Evolutionary conservation across 331 rosid species (phyloP), one percentile per base, ranked within the genome.

Genomic region (Stylosanthes scabra): DNA sequence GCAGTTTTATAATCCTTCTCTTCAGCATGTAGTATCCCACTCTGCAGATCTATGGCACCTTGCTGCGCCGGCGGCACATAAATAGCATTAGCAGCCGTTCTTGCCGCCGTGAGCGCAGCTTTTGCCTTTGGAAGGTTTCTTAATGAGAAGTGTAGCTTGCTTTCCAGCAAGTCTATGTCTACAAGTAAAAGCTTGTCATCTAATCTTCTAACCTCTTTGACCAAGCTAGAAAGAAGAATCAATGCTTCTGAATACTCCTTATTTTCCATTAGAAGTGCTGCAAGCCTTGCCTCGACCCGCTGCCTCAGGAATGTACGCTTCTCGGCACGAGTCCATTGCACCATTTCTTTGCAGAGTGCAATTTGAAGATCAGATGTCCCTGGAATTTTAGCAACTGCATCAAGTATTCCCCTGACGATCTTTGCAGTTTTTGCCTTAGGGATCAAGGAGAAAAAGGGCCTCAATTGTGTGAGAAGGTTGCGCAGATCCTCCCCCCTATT

Each of bases 31-130:
- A 94, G 97, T 70, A 94, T 94, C 54, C 97, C 99, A 71, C 99
- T 94, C 89, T 94, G 97, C 84, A 94, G 54, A 80, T 94, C 97
- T n/a, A 94, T 94, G 61, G 93, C 90, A 37, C 97, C 99, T 77
- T 94, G 97, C 70, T 94, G 97, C 46, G 96, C 99, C n/a, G 99
- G 96, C 31, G 99, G 99, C 16, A 94, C 99, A 60, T 94, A 91
- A 67, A 94, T 94, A 8, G 96, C 93, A 77, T 94, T 94, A 46
- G 99, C 99, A 46, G 99, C 97, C 28, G 99, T 94, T 84, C 97
- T 86, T 45, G 99, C 99, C 12, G 97, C 97, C 0, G 99, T 94
- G 63, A 94, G 91, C 5, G 97, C 91, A 41, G 99, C 99, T 78
- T 94, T 94, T 27, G 99, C 96, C 81, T 94, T 91, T 27, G 99